A percentile compares a stretch with the other conserved stretches of the same genome.
Evolutionary conservation across 495 filamentous ascomycete genomes (phyloP).

Genomic region (Peziza echinospora): DNA sequence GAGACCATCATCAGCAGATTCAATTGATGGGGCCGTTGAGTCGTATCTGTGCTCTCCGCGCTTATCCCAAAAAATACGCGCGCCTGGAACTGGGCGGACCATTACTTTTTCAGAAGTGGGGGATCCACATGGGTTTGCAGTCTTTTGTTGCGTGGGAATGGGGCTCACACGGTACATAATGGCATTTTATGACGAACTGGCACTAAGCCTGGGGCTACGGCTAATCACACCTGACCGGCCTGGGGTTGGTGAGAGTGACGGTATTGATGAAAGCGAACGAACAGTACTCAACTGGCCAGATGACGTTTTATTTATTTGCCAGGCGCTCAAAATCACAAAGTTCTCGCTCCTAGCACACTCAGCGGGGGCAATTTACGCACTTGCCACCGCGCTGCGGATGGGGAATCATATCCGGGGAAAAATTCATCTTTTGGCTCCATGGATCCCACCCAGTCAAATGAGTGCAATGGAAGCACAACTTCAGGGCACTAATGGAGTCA

Average conservation of each 20-base stretch:
- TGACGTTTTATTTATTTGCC: constrained; percentile 88
- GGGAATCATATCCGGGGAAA: constrained; percentile 87
- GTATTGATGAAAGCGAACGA: constrained; percentile 55
- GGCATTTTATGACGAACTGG: constrained; percentile 94
- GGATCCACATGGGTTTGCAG: constrained; percentile 71
- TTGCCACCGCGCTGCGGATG: constrained; percentile 87
- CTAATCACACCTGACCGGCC: constrained; percentile 88
- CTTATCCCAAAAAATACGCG: constrained; percentile 62
- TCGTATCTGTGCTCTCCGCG: constrained; percentile 67
- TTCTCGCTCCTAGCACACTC: constrained; percentile 97
- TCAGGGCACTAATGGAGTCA: constrained; percentile 8
- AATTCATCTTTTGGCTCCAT: constrained; percentile 86
- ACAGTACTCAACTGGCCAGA: constrained; percentile 92
- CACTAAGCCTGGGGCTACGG: constrained; percentile 59
- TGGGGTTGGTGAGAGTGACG: constrained; percentile 78
- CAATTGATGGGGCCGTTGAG: constrained; percentile 67
- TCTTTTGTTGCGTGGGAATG: constrained; percentile 97
- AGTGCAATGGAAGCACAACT: constrained; percentile 32
- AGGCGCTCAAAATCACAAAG: constrained; percentile 75
- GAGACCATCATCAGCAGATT: constrained; percentile 58
- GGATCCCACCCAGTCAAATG: constrained; percentile 97
- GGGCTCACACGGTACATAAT: constrained; percentile 88
- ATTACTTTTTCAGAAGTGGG: constrained; percentile 97
- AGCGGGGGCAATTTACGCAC: constrained; percentile 88
- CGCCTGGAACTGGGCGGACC: constrained; percentile 63